Evolutionary conservation across 1,284 basidiomycete genomes (phyloP).

Genomic region (Anthracocystis walkeri): DNA sequence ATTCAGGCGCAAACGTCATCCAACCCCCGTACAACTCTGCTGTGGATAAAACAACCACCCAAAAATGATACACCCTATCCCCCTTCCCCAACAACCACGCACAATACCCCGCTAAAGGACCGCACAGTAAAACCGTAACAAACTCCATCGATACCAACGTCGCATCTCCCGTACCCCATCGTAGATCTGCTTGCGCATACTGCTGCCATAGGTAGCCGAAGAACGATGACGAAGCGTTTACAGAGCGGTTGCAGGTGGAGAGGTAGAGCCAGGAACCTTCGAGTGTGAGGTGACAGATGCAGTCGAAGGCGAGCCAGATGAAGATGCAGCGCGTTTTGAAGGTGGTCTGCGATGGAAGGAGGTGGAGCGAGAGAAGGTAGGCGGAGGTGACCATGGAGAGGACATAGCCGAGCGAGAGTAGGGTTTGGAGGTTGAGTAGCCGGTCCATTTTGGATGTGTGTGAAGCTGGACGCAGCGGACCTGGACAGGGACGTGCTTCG

Average conservation of each 20-base stretch:
- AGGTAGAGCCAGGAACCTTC: slow-evolving; percentile 64
- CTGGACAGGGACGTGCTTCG: too few relatives aligned
- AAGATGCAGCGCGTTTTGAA: slow-evolving; percentile 45
- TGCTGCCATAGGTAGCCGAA: slow-evolving; percentile 64
- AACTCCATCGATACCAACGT: slow-evolving; percentile 61
- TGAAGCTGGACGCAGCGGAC: neutral
- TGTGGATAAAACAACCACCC: slow-evolving; percentile 55
- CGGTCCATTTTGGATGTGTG: slow-evolving; percentile 27
- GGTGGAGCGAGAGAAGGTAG: slow-evolving; percentile 20
- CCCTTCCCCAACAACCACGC: slow-evolving; percentile 47
- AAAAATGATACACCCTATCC: slow-evolving; percentile 58
- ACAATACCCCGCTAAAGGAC: slow-evolving; percentile 59
- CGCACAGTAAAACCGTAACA: slow-evolving; percentile 58
- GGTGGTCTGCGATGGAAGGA: slow-evolving; percentile 12
- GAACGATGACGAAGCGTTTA: slow-evolving; percentile 50
- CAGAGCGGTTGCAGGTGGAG: slow-evolving; percentile 36
- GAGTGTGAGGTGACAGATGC: slow-evolving; percentile 58
- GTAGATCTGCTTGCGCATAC: slow-evolving; percentile 58
- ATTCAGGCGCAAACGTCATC: slow-evolving; percentile 68
- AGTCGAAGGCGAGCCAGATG: slow-evolving; percentile 65
- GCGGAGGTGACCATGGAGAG: slow-evolving; percentile 34
- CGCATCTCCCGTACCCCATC: slow-evolving; percentile 61
- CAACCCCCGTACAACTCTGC: slow-evolving; percentile 63
- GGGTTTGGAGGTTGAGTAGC: slow-evolving; percentile 45
- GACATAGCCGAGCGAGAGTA: slow-evolving; percentile 52